Evolutionary conservation across 1,284 basidiomycete genomes (phyloP).

Genomic region (Fomitopsis pinicola): DNA sequence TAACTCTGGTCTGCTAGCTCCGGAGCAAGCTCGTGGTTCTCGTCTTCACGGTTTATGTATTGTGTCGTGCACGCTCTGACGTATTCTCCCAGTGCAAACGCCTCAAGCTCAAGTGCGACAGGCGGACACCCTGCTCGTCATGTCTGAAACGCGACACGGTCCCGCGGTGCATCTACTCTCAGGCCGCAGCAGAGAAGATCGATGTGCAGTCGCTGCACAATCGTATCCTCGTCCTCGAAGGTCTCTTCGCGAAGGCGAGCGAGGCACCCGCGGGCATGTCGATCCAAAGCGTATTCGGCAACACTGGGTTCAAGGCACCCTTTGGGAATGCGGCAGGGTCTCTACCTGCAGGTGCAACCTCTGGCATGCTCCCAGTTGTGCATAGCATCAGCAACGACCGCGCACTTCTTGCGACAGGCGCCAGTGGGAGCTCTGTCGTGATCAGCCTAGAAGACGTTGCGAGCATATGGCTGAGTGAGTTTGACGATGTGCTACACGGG

Average conservation of each 20-base stretch:
- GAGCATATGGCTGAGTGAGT: constrained; percentile 46
- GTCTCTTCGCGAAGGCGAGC: constrained; percentile 43
- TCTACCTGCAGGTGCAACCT: constrained; percentile 1
- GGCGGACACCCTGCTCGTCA: constrained; percentile 67
- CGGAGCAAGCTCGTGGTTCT: neutral
- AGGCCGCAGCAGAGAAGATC: constrained; percentile 78
- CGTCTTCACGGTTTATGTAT: neutral
- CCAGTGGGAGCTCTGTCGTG: constrained; percentile 46
- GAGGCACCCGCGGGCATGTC: constrained; percentile 14
- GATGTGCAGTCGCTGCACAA: constrained; percentile 80
- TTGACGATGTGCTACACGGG: constrained; percentile 17
- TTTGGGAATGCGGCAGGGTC: neutral
- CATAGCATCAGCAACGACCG: constrained; percentile 34
- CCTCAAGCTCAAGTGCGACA: constrained; percentile 77
- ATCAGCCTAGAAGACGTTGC: constrained; percentile 53
- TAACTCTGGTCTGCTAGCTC: neutral
- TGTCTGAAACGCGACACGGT: constrained; percentile 76
- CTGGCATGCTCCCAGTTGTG: constrained; percentile 31
- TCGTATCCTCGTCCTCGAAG: constrained; percentile 60
- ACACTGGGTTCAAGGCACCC: constrained; percentile 18
- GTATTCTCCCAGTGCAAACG: constrained; percentile 66
- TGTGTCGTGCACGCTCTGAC: neutral
- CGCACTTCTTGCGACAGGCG: constrained; percentile 35
- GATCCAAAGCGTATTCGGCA: constrained; percentile 14
- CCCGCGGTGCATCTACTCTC: constrained; percentile 67